Evolutionary conservation across 2,329 filamentous ascomycete genomes (phyloP), one percentile per base, ranked within the genome.

Genomic region (Botrytis squamosa): DNA sequence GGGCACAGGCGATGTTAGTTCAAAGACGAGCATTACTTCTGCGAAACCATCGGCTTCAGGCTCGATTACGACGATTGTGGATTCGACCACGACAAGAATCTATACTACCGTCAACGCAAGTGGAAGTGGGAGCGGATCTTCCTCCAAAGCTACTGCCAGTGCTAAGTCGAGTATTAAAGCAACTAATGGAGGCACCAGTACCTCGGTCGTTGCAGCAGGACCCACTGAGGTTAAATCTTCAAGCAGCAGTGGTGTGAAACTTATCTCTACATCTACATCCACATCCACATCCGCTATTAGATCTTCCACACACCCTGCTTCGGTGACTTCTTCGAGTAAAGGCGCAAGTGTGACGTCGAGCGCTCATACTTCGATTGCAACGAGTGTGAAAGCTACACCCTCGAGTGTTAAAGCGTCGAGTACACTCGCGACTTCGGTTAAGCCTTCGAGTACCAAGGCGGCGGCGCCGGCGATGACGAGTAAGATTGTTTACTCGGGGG

Each of bases 401-500:
- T 59, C 29, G 5, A 42, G 40, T 36, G 16, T 49, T 33, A 29
- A 49, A n/a, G 60, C 46, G 7, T 55, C 65, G 18, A 62, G 38
- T 49, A n/a, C 12, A 4, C 16, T n/a, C 3, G 55, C 22, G 3
- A 36, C 29, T 10, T 36, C 29, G 7, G 33, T 20, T 1, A 71
- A 71, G 14, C 10, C 59, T 8, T 64, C 57, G 9, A 33, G 29
- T 52, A 63, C 69, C 9, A 6, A 10, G 10, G 7, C 18, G 1
- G 57, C 33, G 20, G 59, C 33, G 25, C 60, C 70, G 6, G 70
- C 42, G 4, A 52, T 65, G 59, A 71, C 70, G 22, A 42, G 44
- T 40, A 71, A 44, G 60, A 36, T 71, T 33, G 25, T 71, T 55
- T 71, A 71, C 57, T 44, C 25, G n/a, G 70, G 70, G 25, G 60